Percentiles rank a stretch among this genome's conserved stretches.
These are phyloP conservation scores for Globisporangium heterothallicum DNA, from an alignment of 352 stramenopile genomes.

Conservation along the genomic window DNA sequence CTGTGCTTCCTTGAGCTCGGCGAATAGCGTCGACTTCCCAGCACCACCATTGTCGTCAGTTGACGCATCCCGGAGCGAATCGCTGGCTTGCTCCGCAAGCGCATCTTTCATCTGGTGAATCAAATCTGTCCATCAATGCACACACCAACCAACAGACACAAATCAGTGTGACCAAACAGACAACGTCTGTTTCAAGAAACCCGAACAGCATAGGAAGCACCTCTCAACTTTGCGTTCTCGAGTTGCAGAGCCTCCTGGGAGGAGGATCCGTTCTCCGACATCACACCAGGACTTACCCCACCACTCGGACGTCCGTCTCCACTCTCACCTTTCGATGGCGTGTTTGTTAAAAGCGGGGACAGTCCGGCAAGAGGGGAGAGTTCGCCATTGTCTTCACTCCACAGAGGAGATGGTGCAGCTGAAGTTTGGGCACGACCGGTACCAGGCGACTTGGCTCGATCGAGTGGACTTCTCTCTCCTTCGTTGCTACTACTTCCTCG, in stretches of 20 bases:
- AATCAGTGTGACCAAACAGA: too few relatives aligned
- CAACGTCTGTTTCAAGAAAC: too few relatives aligned
- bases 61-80: background rate
- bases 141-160: too few relatives aligned
- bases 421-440: background rate
- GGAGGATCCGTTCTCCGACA: constrained; percentile 1
- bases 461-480: constrained; percentile 9
- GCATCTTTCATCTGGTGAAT: constrained; percentile 78
- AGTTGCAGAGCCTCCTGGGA: constrained; percentile 25
- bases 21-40: constrained; percentile 9
- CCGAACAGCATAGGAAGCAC: constrained; percentile 7
- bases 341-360: constrained; percentile 47
- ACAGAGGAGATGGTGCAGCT: constrained; percentile 45
- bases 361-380: constrained; percentile 43
- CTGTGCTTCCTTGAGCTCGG: constrained; percentile 27
- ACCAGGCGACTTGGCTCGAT: constrained; percentile 4
- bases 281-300: background rate
- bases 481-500: background rate
- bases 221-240: constrained; percentile 57
- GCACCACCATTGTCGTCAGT: constrained; percentile 3
- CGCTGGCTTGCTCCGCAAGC: constrained; percentile 39
- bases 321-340: constrained; percentile 10
- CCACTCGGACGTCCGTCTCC: background rate
- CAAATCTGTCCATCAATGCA: constrained; percentile 23
- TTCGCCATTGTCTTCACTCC: constrained; percentile 62